Base-by-base conservation (phyloP, 1,284 basidiomycete species). In the Fomitopsis pinicola region DNA sequence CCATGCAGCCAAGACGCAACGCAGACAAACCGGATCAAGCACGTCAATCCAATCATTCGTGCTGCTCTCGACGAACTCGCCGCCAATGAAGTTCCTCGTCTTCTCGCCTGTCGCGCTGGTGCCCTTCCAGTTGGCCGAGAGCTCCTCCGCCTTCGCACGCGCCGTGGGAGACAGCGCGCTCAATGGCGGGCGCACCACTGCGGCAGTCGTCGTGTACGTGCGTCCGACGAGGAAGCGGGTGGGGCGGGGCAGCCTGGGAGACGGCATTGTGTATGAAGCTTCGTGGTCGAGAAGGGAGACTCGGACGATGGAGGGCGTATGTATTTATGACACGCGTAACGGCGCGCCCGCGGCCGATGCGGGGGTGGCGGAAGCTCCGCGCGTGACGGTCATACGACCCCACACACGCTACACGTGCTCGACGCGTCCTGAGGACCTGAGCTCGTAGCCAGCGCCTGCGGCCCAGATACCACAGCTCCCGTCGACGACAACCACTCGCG, bases 81-180 rank as follows among this genome's bases (percentile, higher is more conserved):
- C 95, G 33, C 86, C 88, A 64, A 97, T 91, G 76, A 89, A 96
- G 76, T 95, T 95, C 83, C 91, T 94, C 55, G 93, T 95, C 65
- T 82, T 88, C 54, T 84, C 90, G 17, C 95, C 95, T 15, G 84
- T 83, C 40, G 89, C 88, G 63, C 82, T 92, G 12, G 94, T 95
- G 58, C 95, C 95, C 67, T 88, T 88, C 93, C 94, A 97, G 52
- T 85, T 78, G 19, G 82, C 73, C 12, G 89, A 90, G 48, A 93
- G 76, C 66, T 82, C 79, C 67, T 89, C 85, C 0, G 89, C 90
- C 67, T 82, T 84, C 28, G 82, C 72, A 28, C 81, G 80, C 26
- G 84, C 86, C 35, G 77, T 64, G 12, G 82, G 75, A 63, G 78
- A 83, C 57, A 92, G 75, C 1, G 81, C 79, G 38, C 66, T 69